These are phyloP conservation scores for Nicotiana paniculata DNA, from an alignment of 257 asterid species.

Conservation along the genomic window DNA sequence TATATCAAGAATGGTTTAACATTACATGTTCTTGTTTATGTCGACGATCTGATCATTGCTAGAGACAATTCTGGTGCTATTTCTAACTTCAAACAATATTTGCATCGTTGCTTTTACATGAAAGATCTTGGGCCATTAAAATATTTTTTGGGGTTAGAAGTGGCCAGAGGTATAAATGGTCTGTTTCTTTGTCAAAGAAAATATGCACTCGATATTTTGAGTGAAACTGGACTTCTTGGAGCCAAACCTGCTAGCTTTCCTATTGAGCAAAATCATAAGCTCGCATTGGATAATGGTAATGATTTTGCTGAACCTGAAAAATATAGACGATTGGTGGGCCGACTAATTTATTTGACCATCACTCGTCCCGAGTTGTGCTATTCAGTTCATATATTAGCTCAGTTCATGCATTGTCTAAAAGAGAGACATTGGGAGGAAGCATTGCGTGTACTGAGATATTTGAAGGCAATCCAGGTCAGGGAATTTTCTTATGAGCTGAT, in stretches of 20 bases:
- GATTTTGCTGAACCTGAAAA: too few relatives aligned
- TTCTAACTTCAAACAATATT: too few relatives aligned
- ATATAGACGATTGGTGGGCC: too few relatives aligned
- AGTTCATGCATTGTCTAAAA: too few relatives aligned
- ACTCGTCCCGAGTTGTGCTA: too few relatives aligned
- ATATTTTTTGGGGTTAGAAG: neutral
- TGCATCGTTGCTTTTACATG: neutral
- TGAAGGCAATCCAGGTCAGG: too few relatives aligned
- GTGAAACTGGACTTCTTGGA: neutral
- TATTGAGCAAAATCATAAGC: neutral
- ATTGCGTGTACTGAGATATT: too few relatives aligned
- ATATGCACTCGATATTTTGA: neutral
- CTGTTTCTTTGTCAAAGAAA: neutral
- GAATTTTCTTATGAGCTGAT: too few relatives aligned
- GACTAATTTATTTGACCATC: too few relatives aligned
- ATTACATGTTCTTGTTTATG: neutral
- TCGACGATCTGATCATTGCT: neutral
- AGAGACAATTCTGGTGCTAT: neutral
- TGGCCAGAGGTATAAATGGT: neutral
- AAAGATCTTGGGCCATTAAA: neutral
- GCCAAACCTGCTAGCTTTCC: neutral
- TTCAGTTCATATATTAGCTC: too few relatives aligned
- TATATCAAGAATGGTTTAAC: neutral
- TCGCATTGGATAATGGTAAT: neutral
- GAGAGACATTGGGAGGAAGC: too few relatives aligned